Conservation (phyloP, 2,329 filamentous ascomycete genomes). For the Aspergillus udagawae region DNA sequence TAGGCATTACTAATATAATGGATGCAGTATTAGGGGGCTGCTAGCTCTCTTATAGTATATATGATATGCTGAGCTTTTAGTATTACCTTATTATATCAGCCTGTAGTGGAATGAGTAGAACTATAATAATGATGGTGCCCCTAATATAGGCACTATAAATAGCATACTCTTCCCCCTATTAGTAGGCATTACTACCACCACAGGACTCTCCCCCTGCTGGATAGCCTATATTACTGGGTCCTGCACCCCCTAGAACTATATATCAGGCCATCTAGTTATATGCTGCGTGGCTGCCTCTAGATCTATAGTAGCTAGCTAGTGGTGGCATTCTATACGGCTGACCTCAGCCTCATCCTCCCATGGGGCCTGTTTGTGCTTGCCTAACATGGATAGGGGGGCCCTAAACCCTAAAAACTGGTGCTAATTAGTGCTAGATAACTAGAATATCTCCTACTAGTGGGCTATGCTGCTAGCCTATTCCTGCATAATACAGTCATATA, state of each 20-base stretch:
- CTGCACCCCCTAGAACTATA: background rate
- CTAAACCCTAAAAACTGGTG: no score
- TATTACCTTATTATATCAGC: background rate
- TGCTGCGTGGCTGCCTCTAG: background rate
- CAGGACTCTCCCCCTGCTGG: background rate
- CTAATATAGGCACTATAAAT: slow-evolving; percentile 9
- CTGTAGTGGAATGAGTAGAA: no score
- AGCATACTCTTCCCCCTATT: background rate
- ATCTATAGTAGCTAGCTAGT: background rate
- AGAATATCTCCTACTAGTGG: no score
- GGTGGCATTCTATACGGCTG: background rate
- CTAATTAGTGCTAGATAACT: no score
- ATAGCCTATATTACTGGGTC: background rate
- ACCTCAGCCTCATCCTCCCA: slow-evolving; percentile 1
- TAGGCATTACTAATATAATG: slow-evolving; percentile 8
- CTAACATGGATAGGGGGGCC: background rate
- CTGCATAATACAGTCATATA: no score
- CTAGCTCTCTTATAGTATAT: slow-evolving; percentile 6
- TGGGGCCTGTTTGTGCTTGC: background rate
- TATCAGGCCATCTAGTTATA: background rate
- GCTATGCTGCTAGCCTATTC: no score
- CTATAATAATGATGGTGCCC: no score
- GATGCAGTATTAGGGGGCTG: slow-evolving; percentile 1
- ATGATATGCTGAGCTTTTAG: background rate
- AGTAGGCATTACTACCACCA: background rate